Conservation (phyloP, 2,329 filamentous ascomycete species). For the Monilinia fructigena region DNA sequence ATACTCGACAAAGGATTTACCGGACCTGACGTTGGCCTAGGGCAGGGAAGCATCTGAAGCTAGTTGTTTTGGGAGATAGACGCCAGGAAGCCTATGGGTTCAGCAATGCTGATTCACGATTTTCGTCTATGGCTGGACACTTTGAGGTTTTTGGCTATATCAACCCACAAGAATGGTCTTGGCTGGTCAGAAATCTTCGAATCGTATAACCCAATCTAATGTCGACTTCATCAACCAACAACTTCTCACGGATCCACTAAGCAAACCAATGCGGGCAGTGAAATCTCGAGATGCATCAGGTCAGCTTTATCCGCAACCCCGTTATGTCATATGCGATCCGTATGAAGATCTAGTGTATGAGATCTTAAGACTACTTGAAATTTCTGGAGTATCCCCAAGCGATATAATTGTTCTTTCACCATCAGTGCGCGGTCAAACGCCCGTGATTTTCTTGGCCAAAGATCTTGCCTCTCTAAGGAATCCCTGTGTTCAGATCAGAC, state of each 20-base stretch:
- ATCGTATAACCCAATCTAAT: slow-evolving; percentile 20
- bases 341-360: slow-evolving; percentile 14
- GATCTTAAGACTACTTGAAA: background rate
- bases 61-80: slow-evolving; percentile 8
- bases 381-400: slow-evolving; percentile 1
- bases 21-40: background rate
- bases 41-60: background rate
- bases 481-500: slow-evolving; percentile 20
- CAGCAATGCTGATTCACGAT: slow-evolving; percentile 21
- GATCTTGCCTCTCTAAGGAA: slow-evolving; percentile 14
- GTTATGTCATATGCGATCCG: slow-evolving; percentile 18
- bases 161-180: slow-evolving; percentile 6
- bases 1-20: slow-evolving; percentile 14
- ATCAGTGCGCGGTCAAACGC: background rate
- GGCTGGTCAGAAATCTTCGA: slow-evolving; percentile 15
- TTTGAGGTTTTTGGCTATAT: slow-evolving; percentile 18
- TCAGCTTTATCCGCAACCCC: slow-evolving; percentile 9
- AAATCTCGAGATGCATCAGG: slow-evolving; percentile 15
- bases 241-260: background rate
- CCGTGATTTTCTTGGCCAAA: slow-evolving; percentile 8
- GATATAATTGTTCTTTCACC: slow-evolving; percentile 20
- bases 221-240: slow-evolving; percentile 21
- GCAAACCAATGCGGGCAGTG: slow-evolving; percentile 16
- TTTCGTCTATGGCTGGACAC: slow-evolving; percentile 12
- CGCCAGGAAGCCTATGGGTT: slow-evolving; percentile 20